phyloP scores from a whole-genome alignment of 176 grass and related monocot species.

The Oryza punctata region DNA sequence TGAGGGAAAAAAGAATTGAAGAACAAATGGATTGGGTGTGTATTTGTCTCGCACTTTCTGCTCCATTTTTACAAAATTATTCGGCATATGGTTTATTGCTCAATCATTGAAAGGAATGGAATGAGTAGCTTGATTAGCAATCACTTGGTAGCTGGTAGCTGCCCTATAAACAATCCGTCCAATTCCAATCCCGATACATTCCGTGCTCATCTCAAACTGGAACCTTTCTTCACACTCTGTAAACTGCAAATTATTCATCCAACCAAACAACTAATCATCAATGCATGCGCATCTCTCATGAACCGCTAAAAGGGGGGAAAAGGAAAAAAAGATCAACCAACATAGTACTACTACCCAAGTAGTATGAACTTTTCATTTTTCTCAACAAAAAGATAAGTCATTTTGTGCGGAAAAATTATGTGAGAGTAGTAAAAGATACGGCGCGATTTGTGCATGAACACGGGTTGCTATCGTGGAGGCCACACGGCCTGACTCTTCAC shows the following conservation, averaged over 20 bases:
- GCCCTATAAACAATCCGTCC: neutral
- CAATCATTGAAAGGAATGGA: conserved; percentile 25
- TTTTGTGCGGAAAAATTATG: neutral
- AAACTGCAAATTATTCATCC: neutral
- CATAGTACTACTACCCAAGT: neutral
- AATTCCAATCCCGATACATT: neutral
- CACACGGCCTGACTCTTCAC: conserved; percentile 33
- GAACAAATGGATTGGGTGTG: conserved; percentile 38
- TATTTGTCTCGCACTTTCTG: neutral
- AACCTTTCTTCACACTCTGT: too few relatives aligned
- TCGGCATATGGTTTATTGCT: conserved; percentile 11
- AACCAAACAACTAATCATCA: neutral
- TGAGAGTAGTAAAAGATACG: neutral
- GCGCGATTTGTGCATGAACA: neutral
- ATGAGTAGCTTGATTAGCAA: conserved; percentile 4
- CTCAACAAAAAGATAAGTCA: neutral
- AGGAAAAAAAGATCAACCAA: neutral
- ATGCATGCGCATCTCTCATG: too few relatives aligned
- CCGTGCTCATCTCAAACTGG: neutral
- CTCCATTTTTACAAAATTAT: neutral
- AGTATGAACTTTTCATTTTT: neutral
- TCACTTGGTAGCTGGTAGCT: neutral
- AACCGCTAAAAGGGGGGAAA: too few relatives aligned
- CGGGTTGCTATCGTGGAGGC: conserved; percentile 42
- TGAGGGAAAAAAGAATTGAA: neutral